Conservation (phyloP, 163 green algal species). For the Coccomyxa subellipsoidea region DNA sequence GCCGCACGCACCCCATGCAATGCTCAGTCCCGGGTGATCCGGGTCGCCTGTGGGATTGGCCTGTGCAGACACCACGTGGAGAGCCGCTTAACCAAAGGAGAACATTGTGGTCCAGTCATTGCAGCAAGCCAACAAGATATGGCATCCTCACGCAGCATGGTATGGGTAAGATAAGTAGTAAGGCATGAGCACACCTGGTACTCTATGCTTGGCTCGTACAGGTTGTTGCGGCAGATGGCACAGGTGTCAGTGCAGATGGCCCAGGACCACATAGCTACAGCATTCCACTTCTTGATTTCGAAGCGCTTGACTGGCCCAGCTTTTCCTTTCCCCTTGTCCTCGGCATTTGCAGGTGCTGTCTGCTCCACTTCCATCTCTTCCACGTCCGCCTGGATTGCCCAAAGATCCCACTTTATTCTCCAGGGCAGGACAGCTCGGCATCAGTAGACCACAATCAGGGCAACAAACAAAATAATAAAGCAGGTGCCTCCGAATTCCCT, state of each 20-base stretch:
- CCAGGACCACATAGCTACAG: constrained; percentile 96
- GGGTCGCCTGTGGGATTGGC: constrained; percentile 55
- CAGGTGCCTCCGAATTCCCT: not conserved
- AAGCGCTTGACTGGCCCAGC: constrained; percentile 69
- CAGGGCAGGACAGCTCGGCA: not conserved
- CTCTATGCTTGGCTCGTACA: constrained; percentile 96
- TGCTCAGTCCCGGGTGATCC: constrained; percentile 90
- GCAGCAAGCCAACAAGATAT: too few species aligned
- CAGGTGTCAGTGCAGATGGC: constrained; percentile 96
- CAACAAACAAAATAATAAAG: not conserved
- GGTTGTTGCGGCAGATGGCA: constrained; percentile 96
- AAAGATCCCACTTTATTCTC: not conserved
- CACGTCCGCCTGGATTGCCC: constrained; percentile 4
- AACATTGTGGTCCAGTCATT: too few species aligned
- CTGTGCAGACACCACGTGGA: not conserved
- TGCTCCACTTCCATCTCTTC: constrained; percentile 24
- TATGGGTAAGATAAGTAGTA: too few species aligned
- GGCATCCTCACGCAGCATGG: too few species aligned
- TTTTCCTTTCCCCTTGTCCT: constrained; percentile 39
- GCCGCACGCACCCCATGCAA: constrained; percentile 89
- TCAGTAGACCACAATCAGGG: not conserved
- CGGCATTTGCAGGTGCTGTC: not conserved
- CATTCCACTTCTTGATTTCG: constrained; percentile 96
- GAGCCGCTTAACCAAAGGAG: too few species aligned
- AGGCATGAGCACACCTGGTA: constrained; percentile 68